A percentile compares a stretch with the other conserved stretches of the same genome.
Conservation (phyloP, 306 rosid genomes). For the Dalbergia cultrata region DNA sequence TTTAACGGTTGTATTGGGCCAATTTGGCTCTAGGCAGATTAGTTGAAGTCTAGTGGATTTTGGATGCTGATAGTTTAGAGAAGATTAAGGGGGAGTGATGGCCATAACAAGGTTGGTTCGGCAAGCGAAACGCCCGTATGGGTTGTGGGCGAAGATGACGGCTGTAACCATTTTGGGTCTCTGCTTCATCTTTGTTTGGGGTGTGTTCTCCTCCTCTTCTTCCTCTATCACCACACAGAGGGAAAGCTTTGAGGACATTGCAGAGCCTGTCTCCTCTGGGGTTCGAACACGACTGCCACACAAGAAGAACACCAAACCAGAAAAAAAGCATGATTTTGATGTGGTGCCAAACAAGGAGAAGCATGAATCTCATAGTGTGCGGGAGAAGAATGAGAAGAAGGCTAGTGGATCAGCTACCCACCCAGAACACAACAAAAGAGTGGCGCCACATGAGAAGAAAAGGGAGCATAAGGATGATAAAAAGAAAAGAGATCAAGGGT, state of each 20-base stretch:
- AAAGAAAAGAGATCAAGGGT: constrained; percentile 39
- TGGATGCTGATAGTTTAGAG: neutral
- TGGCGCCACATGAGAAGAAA: constrained; percentile 53
- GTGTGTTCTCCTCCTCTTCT: constrained; percentile 74
- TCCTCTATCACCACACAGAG: constrained; percentile 70
- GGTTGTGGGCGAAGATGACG: constrained; percentile 79
- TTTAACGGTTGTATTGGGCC: neutral
- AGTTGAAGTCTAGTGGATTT: neutral
- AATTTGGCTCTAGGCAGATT: neutral
- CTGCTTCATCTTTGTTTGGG: constrained; percentile 86
- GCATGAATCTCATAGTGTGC: constrained; percentile 37
- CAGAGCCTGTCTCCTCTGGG: constrained; percentile 62
- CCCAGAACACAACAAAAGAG: constrained; percentile 43
- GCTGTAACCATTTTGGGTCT: constrained; percentile 81
- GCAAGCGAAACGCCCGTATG: constrained; percentile 79
- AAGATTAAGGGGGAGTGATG: constrained; percentile 56
- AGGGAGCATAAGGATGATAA: constrained; percentile 52
- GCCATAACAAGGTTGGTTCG: constrained; percentile 75
- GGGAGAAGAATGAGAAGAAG: constrained; percentile 47
- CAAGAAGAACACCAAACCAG: constrained; percentile 37
- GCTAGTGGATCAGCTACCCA: constrained; percentile 49
- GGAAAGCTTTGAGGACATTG: constrained; percentile 91
- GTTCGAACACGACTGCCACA: constrained; percentile 11
- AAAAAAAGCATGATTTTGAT: constrained; percentile 20
- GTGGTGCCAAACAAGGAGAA: constrained; percentile 31